These are phyloP conservation scores for Trichaptum fuscoviolaceum DNA, from an alignment of 768 basidiomycete genomes.

Conservation along the genomic window DNA sequence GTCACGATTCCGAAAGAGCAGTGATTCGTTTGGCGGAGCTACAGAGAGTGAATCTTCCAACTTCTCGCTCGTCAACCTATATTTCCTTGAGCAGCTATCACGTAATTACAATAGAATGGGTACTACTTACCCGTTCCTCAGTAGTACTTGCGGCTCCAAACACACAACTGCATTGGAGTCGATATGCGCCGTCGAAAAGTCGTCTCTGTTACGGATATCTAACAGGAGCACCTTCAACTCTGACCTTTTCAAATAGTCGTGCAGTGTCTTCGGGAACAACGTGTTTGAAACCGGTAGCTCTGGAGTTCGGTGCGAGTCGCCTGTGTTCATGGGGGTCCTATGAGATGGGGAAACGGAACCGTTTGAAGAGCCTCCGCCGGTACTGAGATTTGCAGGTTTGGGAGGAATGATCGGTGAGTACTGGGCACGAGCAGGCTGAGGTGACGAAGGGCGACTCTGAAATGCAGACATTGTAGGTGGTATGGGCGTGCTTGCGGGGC, in stretches of 20 bases:
- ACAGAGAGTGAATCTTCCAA: slow-evolving; percentile 74
- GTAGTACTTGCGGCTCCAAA: slow-evolving; percentile 75
- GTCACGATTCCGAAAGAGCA: slow-evolving; percentile 78
- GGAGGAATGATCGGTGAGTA: slow-evolving; percentile 36
- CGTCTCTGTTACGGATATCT: slow-evolving; percentile 75
- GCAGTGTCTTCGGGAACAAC: slow-evolving; percentile 54
- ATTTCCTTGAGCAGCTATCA: slow-evolving; percentile 12
- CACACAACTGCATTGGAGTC: slow-evolving; percentile 66
- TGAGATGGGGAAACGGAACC: slow-evolving; percentile 30
- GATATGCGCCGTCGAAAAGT: slow-evolving; percentile 74
- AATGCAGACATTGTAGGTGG: slow-evolving; percentile 52
- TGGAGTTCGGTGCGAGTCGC: slow-evolving; percentile 28
- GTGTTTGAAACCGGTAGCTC: slow-evolving; percentile 56
- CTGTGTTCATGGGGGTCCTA: slow-evolving; percentile 19
- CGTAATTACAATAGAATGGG: slow-evolving; percentile 2
- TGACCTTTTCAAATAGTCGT: slow-evolving; percentile 46
- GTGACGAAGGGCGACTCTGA: slow-evolving; percentile 57
- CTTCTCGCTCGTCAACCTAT: slow-evolving; percentile 56
- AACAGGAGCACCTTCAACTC: slow-evolving; percentile 64
- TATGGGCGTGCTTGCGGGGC: slow-evolving; percentile 69
- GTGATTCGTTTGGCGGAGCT: slow-evolving; percentile 63
- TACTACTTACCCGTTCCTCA: slow-evolving; percentile 56
- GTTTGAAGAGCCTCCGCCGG: slow-evolving; percentile 28
- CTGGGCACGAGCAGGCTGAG: slow-evolving; percentile 21
- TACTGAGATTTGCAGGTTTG: slow-evolving; percentile 37